Evolutionary conservation across 2,329 filamentous ascomycete species (phyloP).

Genomic region (Lachnellula occidentalis): DNA sequence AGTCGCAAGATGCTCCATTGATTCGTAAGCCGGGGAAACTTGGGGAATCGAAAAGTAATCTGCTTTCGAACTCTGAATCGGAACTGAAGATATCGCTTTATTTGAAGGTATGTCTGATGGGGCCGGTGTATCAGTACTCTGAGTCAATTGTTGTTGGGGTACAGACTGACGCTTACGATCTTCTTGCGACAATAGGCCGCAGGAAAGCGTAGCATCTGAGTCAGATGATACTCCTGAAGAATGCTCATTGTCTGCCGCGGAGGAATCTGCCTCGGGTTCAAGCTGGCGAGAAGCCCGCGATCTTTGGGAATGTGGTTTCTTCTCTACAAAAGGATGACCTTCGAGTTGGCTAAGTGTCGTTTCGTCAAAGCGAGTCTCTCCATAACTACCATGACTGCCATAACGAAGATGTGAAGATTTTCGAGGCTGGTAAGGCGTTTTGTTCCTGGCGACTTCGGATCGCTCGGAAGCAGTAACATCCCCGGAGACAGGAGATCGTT

Average conservation of each 20-base stretch:
- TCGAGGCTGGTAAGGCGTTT: constrained; percentile 29
- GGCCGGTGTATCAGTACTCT: not conserved
- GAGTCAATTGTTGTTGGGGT: not conserved
- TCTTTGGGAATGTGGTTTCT: constrained; percentile 18
- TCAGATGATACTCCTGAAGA: constrained; percentile 27
- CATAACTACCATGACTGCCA: constrained; percentile 26
- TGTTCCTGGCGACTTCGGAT: constrained; percentile 4
- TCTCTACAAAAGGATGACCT: constrained; percentile 13
- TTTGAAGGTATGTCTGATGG: constrained; percentile 1
- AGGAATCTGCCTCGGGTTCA: constrained; percentile 16
- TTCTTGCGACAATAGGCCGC: constrained; percentile 4
- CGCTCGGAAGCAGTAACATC: not conserved
- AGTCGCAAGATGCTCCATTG: constrained; percentile 18
- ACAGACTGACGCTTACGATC: constrained; percentile 4
- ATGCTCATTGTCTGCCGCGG: constrained; percentile 28
- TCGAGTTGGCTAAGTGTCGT: constrained; percentile 26
- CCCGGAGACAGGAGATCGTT: not conserved
- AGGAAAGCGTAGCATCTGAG: constrained; percentile 25
- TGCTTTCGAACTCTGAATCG: constrained; percentile 11
- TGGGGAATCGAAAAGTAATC: constrained; percentile 22
- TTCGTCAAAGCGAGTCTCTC: constrained; percentile 21
- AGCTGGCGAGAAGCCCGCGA: constrained; percentile 12
- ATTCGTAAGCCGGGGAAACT: constrained; percentile 14
- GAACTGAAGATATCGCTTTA: constrained; percentile 7
- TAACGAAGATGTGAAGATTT: constrained; percentile 31